Base-by-base conservation (phyloP, 345 rosid species). In the Dipteronia sinensis region DNA sequence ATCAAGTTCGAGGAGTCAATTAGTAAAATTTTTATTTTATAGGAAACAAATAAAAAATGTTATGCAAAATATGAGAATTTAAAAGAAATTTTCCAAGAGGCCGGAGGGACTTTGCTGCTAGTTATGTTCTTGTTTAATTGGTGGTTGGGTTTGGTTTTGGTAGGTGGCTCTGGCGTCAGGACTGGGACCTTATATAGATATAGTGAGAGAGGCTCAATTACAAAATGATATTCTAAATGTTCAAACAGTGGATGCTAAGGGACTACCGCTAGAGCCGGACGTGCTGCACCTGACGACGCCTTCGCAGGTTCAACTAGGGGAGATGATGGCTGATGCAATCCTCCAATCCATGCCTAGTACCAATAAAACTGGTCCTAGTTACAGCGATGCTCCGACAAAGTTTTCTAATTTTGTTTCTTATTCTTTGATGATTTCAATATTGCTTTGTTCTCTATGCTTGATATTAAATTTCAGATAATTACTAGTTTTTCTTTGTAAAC, bases 161-260 rank as follows among this genome's bases (percentile, higher is more conserved):
- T 76, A 94, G 98, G 98, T 93, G 73, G 93, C 93, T 51, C 31
- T 95, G 6, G 90, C 88, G 23, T 89, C 96, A 16, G 93, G 92
- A 7, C 76, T 69, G 23, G 95, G 90, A 65, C 89, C 89, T 42
- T 88, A 83, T 47, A 11, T 83, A 7, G 86, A 85, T 16, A 87
- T 78, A 25, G 93, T 95, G 25, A 90, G 99, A 71, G 76, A 86
- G 81, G 93, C 90, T 11, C 98, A 93, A 71, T 61, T 91, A 9
- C 81, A 77, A 38, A 80, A 85, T 29, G 79, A 77, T 25, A 66
- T 90, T 4, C 82, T 77, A 19, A 90, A 95, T 44, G 91, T 92
- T 82, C 77, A 78, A 22, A 81, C 89, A 59, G 92, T 92, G 25
- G 98, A 91, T 31, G 96, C 96, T 23, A 88, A 82, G 88, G 97